phyloP scores from a whole-genome alignment of 306 rosid genomes.

The Rubus idaeus region DNA sequence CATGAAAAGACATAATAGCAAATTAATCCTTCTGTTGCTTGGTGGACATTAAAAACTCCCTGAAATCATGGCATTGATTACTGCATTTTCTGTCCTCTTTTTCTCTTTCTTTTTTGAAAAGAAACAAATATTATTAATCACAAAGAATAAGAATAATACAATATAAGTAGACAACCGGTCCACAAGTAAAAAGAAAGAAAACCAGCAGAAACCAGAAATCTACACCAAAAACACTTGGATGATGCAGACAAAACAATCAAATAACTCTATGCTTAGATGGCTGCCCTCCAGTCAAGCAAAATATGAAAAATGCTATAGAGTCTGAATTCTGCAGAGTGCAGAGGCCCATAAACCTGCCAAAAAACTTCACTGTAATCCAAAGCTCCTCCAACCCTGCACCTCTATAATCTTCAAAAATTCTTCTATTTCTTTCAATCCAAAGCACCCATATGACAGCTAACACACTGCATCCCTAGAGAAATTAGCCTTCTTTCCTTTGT shows the following conservation, averaged over 20 bases:
- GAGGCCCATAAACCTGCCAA: background rate
- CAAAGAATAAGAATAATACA: background rate
- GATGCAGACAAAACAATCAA: background rate
- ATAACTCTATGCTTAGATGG: background rate
- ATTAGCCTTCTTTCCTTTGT: background rate
- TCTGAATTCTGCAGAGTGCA: background rate
- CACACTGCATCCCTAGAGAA: background rate
- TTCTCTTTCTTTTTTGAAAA: background rate
- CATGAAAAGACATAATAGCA: background rate
- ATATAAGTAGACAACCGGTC: background rate
- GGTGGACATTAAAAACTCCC: background rate
- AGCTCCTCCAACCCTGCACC: background rate
- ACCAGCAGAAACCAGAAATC: background rate
- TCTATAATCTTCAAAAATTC: background rate
- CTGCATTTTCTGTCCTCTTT: background rate
- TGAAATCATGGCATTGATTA: background rate
- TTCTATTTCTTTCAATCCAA: background rate
- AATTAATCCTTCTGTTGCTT: background rate
- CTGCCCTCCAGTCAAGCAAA: background rate
- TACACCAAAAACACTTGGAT: background rate
- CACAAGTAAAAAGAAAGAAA: background rate
- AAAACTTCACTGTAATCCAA: background rate
- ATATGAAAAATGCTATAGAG: background rate
- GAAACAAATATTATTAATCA: background rate
- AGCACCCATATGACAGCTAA: background rate